These are phyloP conservation scores for Nidula microcarpa DNA, from an alignment of 768 basidiomycete genomes.

Conservation along the genomic window DNA sequence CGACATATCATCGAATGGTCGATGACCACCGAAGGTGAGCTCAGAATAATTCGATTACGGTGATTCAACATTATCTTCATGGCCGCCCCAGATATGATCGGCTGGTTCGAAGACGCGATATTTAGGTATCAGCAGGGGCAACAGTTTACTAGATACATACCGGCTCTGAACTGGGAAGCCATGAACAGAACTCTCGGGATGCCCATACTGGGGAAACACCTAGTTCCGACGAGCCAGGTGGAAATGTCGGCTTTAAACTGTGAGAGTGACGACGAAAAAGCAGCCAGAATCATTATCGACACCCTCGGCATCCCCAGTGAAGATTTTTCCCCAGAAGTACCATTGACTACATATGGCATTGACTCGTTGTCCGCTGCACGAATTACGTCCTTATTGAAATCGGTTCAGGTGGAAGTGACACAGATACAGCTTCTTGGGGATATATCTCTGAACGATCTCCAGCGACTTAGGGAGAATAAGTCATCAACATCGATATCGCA, in stretches of 20 bases:
- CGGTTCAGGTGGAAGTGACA: constrained; percentile 20
- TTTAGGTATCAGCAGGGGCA: constrained; percentile 15
- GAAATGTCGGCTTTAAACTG: constrained; percentile 15
- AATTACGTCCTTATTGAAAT: constrained; percentile 26
- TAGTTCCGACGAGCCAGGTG: too few relatives aligned
- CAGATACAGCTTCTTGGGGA: constrained; percentile 33
- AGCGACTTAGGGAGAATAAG: too few relatives aligned
- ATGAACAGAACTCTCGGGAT: too few relatives aligned
- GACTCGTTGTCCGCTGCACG: constrained; percentile 37
- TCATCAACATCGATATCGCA: too few relatives aligned
- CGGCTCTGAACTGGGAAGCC: too few relatives aligned
- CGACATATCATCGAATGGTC: background rate
- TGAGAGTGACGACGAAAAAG: constrained; percentile 2
- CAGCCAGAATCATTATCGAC: background rate
- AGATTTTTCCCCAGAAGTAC: constrained; percentile 31
- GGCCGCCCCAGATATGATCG: constrained; percentile 17
- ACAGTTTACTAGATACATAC: too few relatives aligned
- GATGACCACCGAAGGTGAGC: background rate
- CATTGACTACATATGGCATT: constrained; percentile 37
- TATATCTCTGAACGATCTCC: constrained; percentile 23
- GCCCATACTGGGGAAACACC: too few relatives aligned
- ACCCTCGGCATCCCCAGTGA: constrained; percentile 1
- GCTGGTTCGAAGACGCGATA: constrained; percentile 28
- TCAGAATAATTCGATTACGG: too few relatives aligned
- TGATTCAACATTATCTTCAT: too few relatives aligned